These are phyloP conservation scores for Neurospora cerealis DNA, from an alignment of 495 filamentous ascomycete species.

Conservation along the genomic window DNA sequence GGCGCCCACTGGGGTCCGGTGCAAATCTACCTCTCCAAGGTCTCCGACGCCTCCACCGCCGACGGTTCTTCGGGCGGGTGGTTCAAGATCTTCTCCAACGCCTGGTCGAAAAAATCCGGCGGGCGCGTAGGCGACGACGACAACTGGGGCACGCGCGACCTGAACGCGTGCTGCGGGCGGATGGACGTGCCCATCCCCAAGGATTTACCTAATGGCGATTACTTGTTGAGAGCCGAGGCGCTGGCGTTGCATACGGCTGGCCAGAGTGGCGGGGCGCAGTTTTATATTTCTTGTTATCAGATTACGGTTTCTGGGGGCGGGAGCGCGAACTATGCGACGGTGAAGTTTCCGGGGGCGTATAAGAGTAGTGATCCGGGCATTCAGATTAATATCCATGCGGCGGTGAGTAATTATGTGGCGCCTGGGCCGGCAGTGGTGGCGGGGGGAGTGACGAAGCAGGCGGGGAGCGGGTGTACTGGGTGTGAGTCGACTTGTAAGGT, in stretches of 20 bases:
- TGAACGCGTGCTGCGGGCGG: conserved; percentile 41
- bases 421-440: conserved; percentile 31
- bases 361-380: conserved; percentile 38
- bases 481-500: conserved; percentile 33
- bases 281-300: conserved; percentile 44
- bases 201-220: conserved; percentile 39
- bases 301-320: conserved; percentile 27
- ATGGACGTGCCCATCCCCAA: conserved; percentile 39
- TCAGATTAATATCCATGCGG: conserved; percentile 37
- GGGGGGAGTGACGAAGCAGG: conserved; percentile 25
- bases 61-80: conserved; percentile 27
- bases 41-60: conserved; percentile 38
- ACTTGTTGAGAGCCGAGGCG: conserved; percentile 42
- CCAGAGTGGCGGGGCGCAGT: conserved; percentile 30
- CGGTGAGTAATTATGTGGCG: conserved; percentile 25
- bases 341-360: conserved; percentile 40
- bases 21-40: conserved; percentile 43
- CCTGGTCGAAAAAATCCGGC: conserved; percentile 29
- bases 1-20: conserved; percentile 40
- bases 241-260: conserved; percentile 40
- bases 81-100: conserved; percentile 44
- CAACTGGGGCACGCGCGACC: conserved; percentile 41
- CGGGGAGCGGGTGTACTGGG: conserved; percentile 25
- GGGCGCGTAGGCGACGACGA: conserved; percentile 32
- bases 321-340: conserved; percentile 23